Evolutionary conservation across 2,329 filamentous ascomycete species (phyloP).

Genomic region (Trichophyton simii): DNA sequence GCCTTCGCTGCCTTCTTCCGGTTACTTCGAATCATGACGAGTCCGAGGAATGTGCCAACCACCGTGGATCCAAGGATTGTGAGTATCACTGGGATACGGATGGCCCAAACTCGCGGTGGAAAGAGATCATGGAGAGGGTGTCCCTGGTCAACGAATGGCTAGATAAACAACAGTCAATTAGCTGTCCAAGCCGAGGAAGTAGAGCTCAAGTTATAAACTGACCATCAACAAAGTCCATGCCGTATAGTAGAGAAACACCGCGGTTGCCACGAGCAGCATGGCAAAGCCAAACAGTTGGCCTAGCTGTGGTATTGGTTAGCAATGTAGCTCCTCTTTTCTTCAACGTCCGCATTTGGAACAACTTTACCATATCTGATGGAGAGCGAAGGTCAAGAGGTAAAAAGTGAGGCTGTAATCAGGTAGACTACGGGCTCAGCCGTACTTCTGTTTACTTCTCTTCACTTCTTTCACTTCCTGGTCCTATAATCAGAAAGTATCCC

Average conservation of each 20-base stretch:
- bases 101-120: constrained; percentile 94
- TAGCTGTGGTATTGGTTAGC: constrained; percentile 47
- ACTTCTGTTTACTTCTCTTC: background rate
- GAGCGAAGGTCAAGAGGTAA: background rate
- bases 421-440: background rate
- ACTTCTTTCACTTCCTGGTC: background rate
- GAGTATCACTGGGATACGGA: constrained; percentile 94
- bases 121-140: constrained; percentile 92
- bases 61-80: constrained; percentile 84
- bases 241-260: constrained; percentile 82
- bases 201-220: constrained; percentile 20
- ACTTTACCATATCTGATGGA: constrained; percentile 12
- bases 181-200: background rate
- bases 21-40: constrained; percentile 99
- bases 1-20: constrained; percentile 93
- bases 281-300: constrained; percentile 71
- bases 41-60: constrained; percentile 85
- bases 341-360: constrained; percentile 7
- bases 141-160: constrained; percentile 95
- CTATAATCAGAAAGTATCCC: background rate
- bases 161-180: background rate
- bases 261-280: constrained; percentile 62
- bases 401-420: background rate
- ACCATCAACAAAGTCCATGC: constrained; percentile 98
- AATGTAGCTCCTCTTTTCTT: background rate